Evolutionary conservation across 148 eudicot genomes (phyloP).

Genomic region (Fallopia convolvulus): DNA sequence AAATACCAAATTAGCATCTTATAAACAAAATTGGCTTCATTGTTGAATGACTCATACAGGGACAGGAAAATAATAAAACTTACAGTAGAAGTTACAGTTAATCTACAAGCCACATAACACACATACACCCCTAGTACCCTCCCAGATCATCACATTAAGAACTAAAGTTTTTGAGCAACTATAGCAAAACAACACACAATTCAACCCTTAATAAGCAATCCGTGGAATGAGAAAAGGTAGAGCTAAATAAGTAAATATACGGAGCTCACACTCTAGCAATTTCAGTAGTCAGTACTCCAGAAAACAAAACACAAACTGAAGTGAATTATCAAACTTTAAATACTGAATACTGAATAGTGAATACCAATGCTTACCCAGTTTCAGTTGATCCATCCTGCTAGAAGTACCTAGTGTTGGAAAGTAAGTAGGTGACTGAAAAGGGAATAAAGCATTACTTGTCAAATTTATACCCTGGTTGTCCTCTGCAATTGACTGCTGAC

Average conservation of each 20-base stretch:
- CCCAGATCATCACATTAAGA: not conserved
- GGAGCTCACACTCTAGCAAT: not conserved
- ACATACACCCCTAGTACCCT: not conserved
- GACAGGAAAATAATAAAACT: not conserved
- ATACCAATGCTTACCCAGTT: not conserved
- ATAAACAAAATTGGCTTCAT: not conserved
- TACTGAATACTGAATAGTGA: not conserved
- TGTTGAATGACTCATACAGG: not conserved
- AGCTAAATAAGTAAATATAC: not conserved
- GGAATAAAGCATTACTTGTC: not conserved
- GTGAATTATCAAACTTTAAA: not conserved
- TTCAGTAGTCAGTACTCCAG: not conserved
- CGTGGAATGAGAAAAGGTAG: not conserved
- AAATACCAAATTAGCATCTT: not conserved
- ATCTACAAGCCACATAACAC: too few species aligned
- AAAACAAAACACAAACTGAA: not conserved
- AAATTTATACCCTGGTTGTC: not conserved
- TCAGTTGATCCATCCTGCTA: not conserved
- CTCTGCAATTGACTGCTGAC: not conserved
- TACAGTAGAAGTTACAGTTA: too few species aligned
- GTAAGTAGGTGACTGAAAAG: not conserved
- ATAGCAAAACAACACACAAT: not conserved
- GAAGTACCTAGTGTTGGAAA: not conserved
- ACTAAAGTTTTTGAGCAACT: not conserved
- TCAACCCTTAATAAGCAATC: not conserved